Base-by-base conservation (phyloP, 345 rosid genomes). In the Acer campestre region DNA sequence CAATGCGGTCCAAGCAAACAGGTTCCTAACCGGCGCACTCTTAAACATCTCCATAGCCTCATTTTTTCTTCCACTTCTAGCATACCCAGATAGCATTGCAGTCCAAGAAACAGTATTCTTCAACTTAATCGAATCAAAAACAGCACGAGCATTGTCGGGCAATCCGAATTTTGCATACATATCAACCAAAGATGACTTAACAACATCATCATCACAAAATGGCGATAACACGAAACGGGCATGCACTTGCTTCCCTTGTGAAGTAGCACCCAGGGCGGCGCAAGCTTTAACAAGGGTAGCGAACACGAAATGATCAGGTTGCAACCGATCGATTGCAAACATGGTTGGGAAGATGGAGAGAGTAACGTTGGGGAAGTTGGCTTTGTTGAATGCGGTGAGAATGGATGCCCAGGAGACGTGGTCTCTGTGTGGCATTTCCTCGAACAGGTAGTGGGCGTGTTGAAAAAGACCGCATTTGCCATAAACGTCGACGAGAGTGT, bases 171-270 rank as follows among this genome's bases (percentile, higher is more conserved):
- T 92, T 7, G 95, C 79, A 71, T 92, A 92, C 93, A 92, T 86
- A 78, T 92, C 91, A 82, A 92, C 93, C 72, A 92, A 75, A 65
- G 97, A 89, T 9, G 94, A 90, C 82, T 92, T 92, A 18, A 88
- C 90, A 70, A 92, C 90, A 80, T 85, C 90, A 64, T 92, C 97
- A 61, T 81, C 74, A 12, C 63, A 51, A 78, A 82, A 92, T 2
- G 79, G 75, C 3, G 97, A 90, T n/a, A 83, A 80, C 59, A 83
- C 12, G 29, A 86, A 89, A 44, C 48, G 80, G 20, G 85, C 86
- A 74, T 92, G 97, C 61, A 90, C 91, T 86, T 90, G 97, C 80
- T 79, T 87, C 64, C 97, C 97, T 65, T 27, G 88, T 70, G 84
- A 79, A 16, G 78, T 9, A 63, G 86, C 85, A 48, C 81, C 88